A percentile compares a stretch with the other conserved stretches of the same genome.
These are phyloP conservation scores for Letharia columbiana DNA, from an alignment of 495 filamentous ascomycete species.

Conservation along the genomic window DNA sequence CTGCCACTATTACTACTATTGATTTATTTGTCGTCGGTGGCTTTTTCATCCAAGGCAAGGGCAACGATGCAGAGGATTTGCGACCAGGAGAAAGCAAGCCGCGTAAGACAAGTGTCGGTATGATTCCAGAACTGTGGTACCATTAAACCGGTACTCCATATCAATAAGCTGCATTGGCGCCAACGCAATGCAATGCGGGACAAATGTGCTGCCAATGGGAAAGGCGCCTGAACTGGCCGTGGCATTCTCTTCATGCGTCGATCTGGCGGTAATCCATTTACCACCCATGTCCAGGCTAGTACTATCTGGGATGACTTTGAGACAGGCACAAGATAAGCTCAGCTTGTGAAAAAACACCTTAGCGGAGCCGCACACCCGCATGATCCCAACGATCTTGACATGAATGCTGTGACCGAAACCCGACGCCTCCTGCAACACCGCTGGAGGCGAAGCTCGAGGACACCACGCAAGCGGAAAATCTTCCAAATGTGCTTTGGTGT, in stretches of 20 bases:
- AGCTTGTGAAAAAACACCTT: background rate
- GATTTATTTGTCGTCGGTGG: background rate
- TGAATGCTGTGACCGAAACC: background rate
- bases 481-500: background rate
- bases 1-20: background rate
- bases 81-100: background rate
- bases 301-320: background rate
- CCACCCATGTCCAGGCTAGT: slow-evolving; percentile 3
- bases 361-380: slow-evolving; percentile 11
- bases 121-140: background rate
- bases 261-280: background rate
- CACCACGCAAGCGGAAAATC: background rate
- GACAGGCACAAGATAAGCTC: slow-evolving; percentile 4
- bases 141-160: background rate
- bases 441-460: background rate
- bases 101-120: background rate
- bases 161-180: slow-evolving; percentile 11
- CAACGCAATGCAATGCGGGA: slow-evolving; percentile 3
- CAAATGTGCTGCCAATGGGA: slow-evolving; percentile 7
- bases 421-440: background rate
- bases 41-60: background rate
- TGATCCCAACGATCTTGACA: background rate
- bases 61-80: background rate
- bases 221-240: background rate
- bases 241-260: slow-evolving; percentile 15